Conservation (phyloP, 2,329 filamentous ascomycete species). For the Scedosporium apiospermum region DNA sequence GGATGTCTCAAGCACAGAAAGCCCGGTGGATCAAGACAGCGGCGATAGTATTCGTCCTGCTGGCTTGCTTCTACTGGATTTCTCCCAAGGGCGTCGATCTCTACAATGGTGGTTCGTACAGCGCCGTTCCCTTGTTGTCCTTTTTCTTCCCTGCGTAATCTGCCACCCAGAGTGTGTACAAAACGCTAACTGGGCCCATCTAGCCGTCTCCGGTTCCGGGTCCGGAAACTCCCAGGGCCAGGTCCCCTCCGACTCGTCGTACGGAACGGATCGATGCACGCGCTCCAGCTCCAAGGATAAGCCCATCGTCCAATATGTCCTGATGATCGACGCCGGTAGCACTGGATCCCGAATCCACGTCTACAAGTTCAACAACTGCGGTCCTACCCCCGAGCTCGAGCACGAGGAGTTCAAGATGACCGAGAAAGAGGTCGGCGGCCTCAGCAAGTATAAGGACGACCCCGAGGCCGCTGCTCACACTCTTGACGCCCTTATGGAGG, state of each 20-base stretch:
- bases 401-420: slow-evolving; percentile 91
- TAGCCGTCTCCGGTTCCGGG: neutral
- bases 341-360: slow-evolving; percentile 97
- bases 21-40: slow-evolving; percentile 57
- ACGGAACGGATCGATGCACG: slow-evolving; percentile 65
- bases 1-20: slow-evolving; percentile 55
- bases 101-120: slow-evolving; percentile 32
- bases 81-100: slow-evolving; percentile 49
- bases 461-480: slow-evolving; percentile 82
- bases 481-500: slow-evolving; percentile 77
- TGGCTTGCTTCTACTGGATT: slow-evolving; percentile 55
- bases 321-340: slow-evolving; percentile 98
- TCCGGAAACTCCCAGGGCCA: slow-evolving; percentile 30
- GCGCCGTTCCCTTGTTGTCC: neutral
- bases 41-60: slow-evolving; percentile 48
- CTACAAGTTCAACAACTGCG: slow-evolving; percentile 95
- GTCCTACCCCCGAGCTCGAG: slow-evolving; percentile 87
- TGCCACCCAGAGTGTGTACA: neutral
- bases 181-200: neutral
- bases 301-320: slow-evolving; percentile 90
- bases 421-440: slow-evolving; percentile 68
- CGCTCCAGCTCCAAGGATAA: slow-evolving; percentile 80
- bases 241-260: slow-evolving; percentile 47
- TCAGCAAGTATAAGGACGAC: slow-evolving; percentile 82
- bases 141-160: neutral